Evolutionary conservation across 129 eudicot genomes (phyloP), one percentile per base, ranked within the genome.

Genomic region (Calendula officinalis): DNA sequence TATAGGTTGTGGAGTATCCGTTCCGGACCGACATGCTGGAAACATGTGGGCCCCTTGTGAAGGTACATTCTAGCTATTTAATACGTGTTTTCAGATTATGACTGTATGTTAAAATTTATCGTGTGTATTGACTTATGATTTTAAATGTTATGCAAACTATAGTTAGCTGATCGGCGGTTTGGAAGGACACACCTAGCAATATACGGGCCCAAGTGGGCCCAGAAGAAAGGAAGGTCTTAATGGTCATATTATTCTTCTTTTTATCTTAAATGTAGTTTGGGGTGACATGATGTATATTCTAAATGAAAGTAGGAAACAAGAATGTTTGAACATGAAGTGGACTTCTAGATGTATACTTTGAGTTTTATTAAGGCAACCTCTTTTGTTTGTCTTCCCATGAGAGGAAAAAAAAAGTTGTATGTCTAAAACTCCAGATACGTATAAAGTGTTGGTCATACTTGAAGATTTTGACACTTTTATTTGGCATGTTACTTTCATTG

Each of bases 151-250:
- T 40, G 41, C n/a, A 42, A 53, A 60, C 13, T 79, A 80, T 83
- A 92, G 98, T 64, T 92, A 72, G 85, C 91, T 69, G 98, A 92
- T 83, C 76, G 96, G 22, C 83, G 95, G 30, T 92, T 92, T 80
- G 98, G 96, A 16, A 81, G 96, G 56, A 92, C 98, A 5, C 81
- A 92, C 73, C 74, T 91, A 63, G 96, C 96, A 71, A 83, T 92
- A 71, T 88, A 92, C 60, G 98, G 98, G 60, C 96, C 98, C 60
- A 73, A 64, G 59, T 92, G 98, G 98, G 95, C 96, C 27, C 78
- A 76, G 44, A 88, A 85, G 85, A 88, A 79, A 74, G 70, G 65
- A 70, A 72, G 70, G 52, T 65, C 76, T 22, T 85, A 68, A 65
- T 43, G 63, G 43, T 37, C 30, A 22, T 22, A 22, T 22, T 22